These are phyloP conservation scores for Mycena kentingensis DNA, from an alignment of 768 basidiomycete species.

Conservation along the genomic window DNA sequence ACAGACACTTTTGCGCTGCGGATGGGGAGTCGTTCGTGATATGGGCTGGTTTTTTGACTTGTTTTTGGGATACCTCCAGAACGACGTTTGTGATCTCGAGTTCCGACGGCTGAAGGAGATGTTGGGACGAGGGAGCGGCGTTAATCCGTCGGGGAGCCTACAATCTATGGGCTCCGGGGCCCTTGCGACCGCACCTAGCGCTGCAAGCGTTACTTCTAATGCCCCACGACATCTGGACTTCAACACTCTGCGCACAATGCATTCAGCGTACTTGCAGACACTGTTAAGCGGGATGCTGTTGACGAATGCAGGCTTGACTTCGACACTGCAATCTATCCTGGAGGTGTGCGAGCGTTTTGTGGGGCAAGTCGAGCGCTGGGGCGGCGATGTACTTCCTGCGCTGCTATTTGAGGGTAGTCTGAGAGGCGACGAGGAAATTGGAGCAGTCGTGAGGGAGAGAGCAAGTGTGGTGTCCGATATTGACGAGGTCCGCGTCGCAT, in stretches of 20 bases:
- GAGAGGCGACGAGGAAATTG: slow-evolving; percentile 60
- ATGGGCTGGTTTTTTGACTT: slow-evolving; percentile 94
- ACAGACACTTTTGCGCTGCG: slow-evolving; percentile 66
- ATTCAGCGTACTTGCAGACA: slow-evolving; percentile 78
- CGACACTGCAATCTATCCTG: slow-evolving; percentile 69
- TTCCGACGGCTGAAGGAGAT: slow-evolving; percentile 69
- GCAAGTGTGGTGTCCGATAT: slow-evolving; percentile 71
- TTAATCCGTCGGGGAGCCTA: slow-evolving; percentile 20
- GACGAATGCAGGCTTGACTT: slow-evolving; percentile 61
- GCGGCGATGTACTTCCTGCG: slow-evolving; percentile 85
- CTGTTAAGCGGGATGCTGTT: slow-evolving; percentile 79
- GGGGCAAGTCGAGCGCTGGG: slow-evolving; percentile 90
- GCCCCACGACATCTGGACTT: slow-evolving; percentile 65
- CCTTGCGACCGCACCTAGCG: slow-evolving; percentile 30
- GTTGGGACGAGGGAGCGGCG: slow-evolving; percentile 36
- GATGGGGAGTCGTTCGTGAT: slow-evolving; percentile 84
- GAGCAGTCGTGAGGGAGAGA: slow-evolving; percentile 72
- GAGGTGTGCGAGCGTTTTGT: slow-evolving; percentile 86
- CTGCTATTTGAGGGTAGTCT: slow-evolving; percentile 81
- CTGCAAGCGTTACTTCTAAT: slow-evolving; percentile 26
- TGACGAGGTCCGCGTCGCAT: slow-evolving; percentile 61
- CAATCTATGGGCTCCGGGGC: slow-evolving; percentile 8
- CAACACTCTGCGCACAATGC: slow-evolving; percentile 79
- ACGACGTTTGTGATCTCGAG: slow-evolving; percentile 86
- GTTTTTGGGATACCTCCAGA: slow-evolving; percentile 83